These are phyloP conservation scores for Crithidia thermophila DNA, from an alignment of 208 protist species.

Conservation along the genomic window DNA sequence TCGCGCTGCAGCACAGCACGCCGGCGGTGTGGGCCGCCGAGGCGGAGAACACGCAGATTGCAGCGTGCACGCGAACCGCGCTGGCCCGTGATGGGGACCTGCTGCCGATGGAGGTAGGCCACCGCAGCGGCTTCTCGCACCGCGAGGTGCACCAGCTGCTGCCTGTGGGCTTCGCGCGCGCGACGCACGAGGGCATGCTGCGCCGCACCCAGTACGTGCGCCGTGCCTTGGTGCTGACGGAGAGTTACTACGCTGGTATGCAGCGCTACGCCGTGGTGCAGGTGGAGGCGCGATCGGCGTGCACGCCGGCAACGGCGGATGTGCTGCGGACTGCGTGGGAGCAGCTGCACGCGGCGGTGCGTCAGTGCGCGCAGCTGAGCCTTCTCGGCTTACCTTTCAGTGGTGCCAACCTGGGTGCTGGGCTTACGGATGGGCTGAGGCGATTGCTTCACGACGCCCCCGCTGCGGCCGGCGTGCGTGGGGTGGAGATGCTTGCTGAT, in stretches of 20 bases:
- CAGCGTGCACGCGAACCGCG: constrained; percentile 67
- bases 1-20: constrained; percentile 97
- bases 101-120: constrained; percentile 92
- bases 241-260: constrained; percentile 96
- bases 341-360: constrained; percentile 15
- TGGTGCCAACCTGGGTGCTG: constrained; percentile 97
- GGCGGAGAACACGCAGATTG: background rate
- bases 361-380: constrained; percentile 48
- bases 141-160: constrained; percentile 98
- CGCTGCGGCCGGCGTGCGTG: no score
- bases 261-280: constrained; percentile 93
- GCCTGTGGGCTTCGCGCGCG: constrained; percentile 78
- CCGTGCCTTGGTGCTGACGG: constrained; percentile 95
- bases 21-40: constrained; percentile 68
- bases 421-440: constrained; percentile 2
- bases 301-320: background rate
- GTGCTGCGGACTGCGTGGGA: constrained; percentile 17
- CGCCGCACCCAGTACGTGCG: constrained; percentile 44
- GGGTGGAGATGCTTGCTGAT: no score
- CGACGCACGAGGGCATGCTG: constrained; percentile 76
- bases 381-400: constrained; percentile 93
- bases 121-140: constrained; percentile 78
- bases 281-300: constrained; percentile 23
- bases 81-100: constrained; percentile 1
- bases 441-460: no score